Conservation (phyloP, 495 filamentous ascomycete species). For the Daldinia grandis region DNA sequence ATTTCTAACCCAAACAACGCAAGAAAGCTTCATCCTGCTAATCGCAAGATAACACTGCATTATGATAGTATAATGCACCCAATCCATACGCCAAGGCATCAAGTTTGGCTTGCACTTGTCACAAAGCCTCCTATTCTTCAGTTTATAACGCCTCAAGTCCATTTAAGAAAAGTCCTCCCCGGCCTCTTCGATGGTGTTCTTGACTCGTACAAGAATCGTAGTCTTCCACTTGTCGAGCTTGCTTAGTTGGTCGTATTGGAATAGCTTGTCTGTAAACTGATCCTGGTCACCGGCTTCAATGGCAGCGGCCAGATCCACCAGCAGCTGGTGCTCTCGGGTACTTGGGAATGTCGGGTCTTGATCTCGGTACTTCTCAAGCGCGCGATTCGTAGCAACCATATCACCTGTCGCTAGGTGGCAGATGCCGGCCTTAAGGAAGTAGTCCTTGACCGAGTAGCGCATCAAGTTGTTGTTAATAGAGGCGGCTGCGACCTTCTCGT, state of each 20-base stretch:
- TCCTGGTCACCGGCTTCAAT: conserved; percentile 79
- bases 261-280: conserved; percentile 83
- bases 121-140: background rate
- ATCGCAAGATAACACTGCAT: conserved; percentile 5
- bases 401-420: conserved; percentile 82
- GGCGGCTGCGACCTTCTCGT: conserved; percentile 77
- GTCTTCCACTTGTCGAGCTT: conserved; percentile 97
- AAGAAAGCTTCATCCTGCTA: conserved; percentile 17
- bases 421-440: conserved; percentile 89
- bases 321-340: conserved; percentile 79
- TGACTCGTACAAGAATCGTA: conserved; percentile 80
- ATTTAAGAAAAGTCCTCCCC: conserved; percentile 65
- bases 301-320: conserved; percentile 75
- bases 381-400: conserved; percentile 75
- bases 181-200: conserved; percentile 78
- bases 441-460: conserved; percentile 92
- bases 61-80: conserved; percentile 1
- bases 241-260: conserved; percentile 86
- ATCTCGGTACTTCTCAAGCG: conserved; percentile 81
- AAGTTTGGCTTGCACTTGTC: conserved; percentile 6
- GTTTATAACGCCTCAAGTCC: background rate
- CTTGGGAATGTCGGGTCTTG: conserved; percentile 78
- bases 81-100: conserved; percentile 19
- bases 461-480: conserved; percentile 81
- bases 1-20: conserved; percentile 25